Percentiles rank a stretch among this genome's conserved stretches.
phyloP scores from a whole-genome alignment of 768 basidiomycete genomes.

The Lentinula sp. region DNA sequence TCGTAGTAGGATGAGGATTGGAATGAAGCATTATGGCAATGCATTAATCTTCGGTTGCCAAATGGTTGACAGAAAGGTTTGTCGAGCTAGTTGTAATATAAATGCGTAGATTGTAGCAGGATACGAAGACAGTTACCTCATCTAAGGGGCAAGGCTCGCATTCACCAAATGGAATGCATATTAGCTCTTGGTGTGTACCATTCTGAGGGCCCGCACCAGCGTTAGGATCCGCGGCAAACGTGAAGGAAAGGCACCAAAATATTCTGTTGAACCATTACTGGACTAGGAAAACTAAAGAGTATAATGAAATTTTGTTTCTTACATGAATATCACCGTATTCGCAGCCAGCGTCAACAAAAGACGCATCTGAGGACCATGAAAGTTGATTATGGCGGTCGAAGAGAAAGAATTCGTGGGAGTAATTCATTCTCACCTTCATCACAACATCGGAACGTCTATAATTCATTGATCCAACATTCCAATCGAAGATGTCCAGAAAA shows the following conservation, averaged over 20 bases:
- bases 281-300: not conserved
- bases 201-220: conserved; percentile 13
- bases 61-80: conserved; percentile 96
- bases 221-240: not conserved
- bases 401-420: conserved; percentile 18
- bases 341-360: conserved; percentile 24
- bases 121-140: conserved; percentile 34
- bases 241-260: not conserved
- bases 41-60: conserved; percentile 86
- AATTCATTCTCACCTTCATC: not conserved
- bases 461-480: not conserved
- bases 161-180: conserved; percentile 39
- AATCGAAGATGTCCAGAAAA: conserved; percentile 57
- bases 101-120: conserved; percentile 3
- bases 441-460: not conserved
- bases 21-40: conserved; percentile 50
- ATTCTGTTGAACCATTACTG: not conserved
- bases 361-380: conserved; percentile 32
- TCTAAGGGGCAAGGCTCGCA: conserved; percentile 63
- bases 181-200: conserved; percentile 19
- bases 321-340: conserved; percentile 24
- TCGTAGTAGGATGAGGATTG: conserved; percentile 12
- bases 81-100: conserved; percentile 44
- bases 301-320: conserved; percentile 7
- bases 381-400: conserved; percentile 11